Base-by-base conservation (phyloP, 768 basidiomycete genomes). In the Termitomyces titanicus region DNA sequence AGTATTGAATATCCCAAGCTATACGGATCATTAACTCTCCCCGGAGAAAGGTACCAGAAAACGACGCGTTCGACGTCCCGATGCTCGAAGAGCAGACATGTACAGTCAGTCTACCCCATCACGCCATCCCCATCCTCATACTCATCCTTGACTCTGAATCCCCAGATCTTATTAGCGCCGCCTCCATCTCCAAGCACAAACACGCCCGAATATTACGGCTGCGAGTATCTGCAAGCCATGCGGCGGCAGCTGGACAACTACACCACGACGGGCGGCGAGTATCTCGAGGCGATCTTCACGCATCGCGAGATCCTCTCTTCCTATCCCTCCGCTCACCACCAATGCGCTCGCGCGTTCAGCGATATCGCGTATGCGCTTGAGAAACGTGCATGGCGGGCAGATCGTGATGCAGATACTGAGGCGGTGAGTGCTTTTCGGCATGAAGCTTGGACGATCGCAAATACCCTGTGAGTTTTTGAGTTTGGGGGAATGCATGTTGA, bases 261-360 rank as follows among this genome's bases (percentile, higher is more conserved):
- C 57, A 68, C 67, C 52, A 89, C 85, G 53, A 86, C 85, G 45
- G 78, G 80, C 71, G 88, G 88, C 62, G 87, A 81, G 55, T 92
- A 89, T 64, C 80, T 92, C 69, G 89, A 92, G 64, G 77, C 80
- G 49, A 84, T 92, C 63, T 88, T 89, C 70, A 82, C 83, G 0
- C 89, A 92, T 72, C 87, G 89, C 65, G 83, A 86, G 66, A 80
- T 86, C 35, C 75, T 85, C 57, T 73, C 70, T 58, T 79, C 84
- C 10, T 84, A 74, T 64, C 88, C 89, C 18, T 72, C 74, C 52
- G 84, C 74, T 11, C 89, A 91, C 72, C 68, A 58, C 55, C 79
- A 81, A 31, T 91, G 89, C 72, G 82, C 85, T 47, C 72, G 76
- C 49, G 84, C 73, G 15, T 82, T 88, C 68, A 81, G 72, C 70